Base-by-base conservation (phyloP, 306 rosid species). In the Malus sylvestris region DNA sequence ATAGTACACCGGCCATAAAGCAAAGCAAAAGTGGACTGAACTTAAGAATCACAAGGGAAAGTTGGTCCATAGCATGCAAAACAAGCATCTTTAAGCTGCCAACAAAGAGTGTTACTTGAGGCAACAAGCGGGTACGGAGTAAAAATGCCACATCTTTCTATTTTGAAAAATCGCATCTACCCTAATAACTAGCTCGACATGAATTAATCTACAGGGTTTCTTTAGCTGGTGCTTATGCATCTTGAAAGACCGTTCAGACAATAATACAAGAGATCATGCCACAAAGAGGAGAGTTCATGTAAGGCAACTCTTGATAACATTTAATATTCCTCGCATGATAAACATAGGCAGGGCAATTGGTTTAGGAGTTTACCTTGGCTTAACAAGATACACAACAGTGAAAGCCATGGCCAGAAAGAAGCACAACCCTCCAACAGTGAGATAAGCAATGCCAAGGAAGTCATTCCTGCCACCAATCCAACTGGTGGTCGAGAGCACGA, bases 401-500 rank as follows among this genome's bases (percentile, higher is more conserved):
- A 93, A 93, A 80, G 86, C 72, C 91, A 91, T 57, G 25, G 96
- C 94, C 90, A 93, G 76, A 82, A 89, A 83, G 91, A 91, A 89
- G 91, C 98, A 90, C 76, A 93, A 58, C 71, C 96, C 96, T 20
- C 98, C 98, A n/a, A 93, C 91, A 7, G 95, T 89, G 58, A 91
- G 88, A 82, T 90, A 90, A n/a, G 96, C 96, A 64, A 90, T 86
- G 52, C 96, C 93, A 66, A 90, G 92, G 76, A 90, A 90, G 85
- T 90, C 91, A 75, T 90, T 90, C 87, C 85, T 88, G 79, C 96
- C 96, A 38, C 96, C 96, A 76, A 90, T 87, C 96, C 96, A 90
- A 69, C 88, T 88, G 75, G 93, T 83, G 69, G 96, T 90, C 38
- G 96, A 90, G 33, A 90, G 81, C 10, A 90, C 96, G 0, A 90